phyloP scores from a whole-genome alignment of 2,329 filamentous ascomycete species.

The Cercospora beticola region DNA sequence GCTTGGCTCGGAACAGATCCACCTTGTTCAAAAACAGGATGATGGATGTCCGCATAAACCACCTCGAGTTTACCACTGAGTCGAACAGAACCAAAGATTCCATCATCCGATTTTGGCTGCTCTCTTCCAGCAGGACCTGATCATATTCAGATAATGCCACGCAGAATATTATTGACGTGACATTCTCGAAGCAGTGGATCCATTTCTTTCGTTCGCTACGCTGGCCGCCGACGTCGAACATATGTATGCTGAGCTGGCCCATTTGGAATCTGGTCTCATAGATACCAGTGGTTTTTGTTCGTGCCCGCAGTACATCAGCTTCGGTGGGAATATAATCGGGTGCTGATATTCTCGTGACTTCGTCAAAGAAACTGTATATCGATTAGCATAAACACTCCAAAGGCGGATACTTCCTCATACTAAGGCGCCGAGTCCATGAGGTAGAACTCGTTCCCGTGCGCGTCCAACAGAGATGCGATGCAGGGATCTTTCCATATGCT shows the following conservation, averaged over 20 bases:
- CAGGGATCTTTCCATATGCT: conserved; percentile 88
- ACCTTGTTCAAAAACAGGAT: conserved; percentile 99
- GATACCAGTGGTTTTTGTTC: conserved; percentile 98
- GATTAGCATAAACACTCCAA: conserved; percentile 17
- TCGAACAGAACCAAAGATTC: conserved; percentile 95
- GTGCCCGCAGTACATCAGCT: conserved; percentile 88
- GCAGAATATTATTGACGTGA: conserved; percentile 99
- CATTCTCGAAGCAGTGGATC: conserved; percentile 99
- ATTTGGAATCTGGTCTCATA: conserved; percentile 99
- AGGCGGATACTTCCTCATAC: conserved; percentile 49
- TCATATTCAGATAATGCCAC: conserved; percentile 98
- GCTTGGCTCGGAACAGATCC: conserved; percentile 94
- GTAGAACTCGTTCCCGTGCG: conserved; percentile 93
- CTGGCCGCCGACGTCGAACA: conserved; percentile 98
- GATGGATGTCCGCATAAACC: conserved; percentile 99
- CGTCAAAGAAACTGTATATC: conserved; percentile 81
- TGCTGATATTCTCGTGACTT: conserved; percentile 79
- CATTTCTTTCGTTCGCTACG: conserved; percentile 98
- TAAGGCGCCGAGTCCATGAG: conserved; percentile 99
- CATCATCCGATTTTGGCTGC: conserved; percentile 99
- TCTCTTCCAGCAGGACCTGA: conserved; percentile 93
- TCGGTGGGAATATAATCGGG: conserved; percentile 88
- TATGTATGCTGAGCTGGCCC: conserved; percentile 98
- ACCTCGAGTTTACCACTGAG: conserved; percentile 96
- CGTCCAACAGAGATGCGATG: conserved; percentile 76